Percentiles rank a stretch among this genome's conserved stretches.
Evolutionary conservation across 345 rosid species (phyloP).

Genomic region (Aquilaria sinensis): DNA sequence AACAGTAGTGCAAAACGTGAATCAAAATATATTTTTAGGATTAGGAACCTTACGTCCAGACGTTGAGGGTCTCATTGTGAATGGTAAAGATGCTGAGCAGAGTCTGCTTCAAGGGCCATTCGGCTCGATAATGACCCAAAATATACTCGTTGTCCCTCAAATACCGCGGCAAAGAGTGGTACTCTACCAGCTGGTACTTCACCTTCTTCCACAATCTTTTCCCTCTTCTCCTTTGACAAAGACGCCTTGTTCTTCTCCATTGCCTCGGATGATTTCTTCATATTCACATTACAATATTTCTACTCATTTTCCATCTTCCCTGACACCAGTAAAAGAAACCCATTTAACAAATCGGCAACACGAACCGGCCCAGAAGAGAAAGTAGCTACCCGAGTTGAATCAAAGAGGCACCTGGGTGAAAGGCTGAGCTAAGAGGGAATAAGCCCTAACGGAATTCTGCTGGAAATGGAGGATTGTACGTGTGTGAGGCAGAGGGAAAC

Average conservation of each 20-base stretch:
- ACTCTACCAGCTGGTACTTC: constrained; percentile 87
- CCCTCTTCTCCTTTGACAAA: constrained; percentile 52
- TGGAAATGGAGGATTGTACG: constrained; percentile 1
- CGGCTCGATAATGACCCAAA: constrained; percentile 76
- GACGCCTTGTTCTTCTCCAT: constrained; percentile 27
- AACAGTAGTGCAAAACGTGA: too few species aligned
- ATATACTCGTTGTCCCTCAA: constrained; percentile 88
- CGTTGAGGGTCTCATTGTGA: constrained; percentile 91
- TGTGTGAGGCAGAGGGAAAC: constrained; percentile 17
- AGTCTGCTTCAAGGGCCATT: constrained; percentile 90
- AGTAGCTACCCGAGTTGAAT: background rate
- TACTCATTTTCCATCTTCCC: constrained; percentile 32
- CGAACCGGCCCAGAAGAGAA: background rate
- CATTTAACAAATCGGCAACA: background rate
- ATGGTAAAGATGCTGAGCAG: constrained; percentile 76
- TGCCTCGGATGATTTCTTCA: constrained; percentile 28
- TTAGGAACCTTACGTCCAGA: constrained; percentile 76
- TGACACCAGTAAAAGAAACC: constrained; percentile 7
- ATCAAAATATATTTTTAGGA: background rate
- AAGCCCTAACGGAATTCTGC: constrained; percentile 16
- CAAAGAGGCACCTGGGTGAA: too few species aligned
- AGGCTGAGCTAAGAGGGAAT: too few species aligned
- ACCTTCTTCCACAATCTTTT: constrained; percentile 82
- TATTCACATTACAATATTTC: constrained; percentile 16
- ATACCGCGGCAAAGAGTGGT: constrained; percentile 76